Base-by-base conservation (phyloP, 768 basidiomycete species). In the Glaciozyma antarctica region DNA sequence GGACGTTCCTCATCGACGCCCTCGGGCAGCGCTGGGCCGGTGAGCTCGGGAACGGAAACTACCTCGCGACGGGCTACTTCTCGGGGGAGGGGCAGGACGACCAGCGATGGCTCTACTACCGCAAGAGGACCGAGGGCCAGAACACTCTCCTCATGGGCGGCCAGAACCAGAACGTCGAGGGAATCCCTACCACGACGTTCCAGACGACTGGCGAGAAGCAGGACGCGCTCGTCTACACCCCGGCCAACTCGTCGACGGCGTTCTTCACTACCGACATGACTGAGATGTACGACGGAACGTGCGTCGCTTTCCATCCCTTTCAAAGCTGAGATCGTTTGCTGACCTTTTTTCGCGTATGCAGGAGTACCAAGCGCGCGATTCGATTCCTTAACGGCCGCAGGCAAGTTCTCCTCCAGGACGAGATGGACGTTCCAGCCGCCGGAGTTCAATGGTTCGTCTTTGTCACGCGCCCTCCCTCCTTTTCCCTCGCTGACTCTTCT, bases 41-140 rank as follows among this genome's bases (percentile, higher is more conserved):
- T 65, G 94, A 97, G 73, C 83, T 91, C 54, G 94, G 95, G 7
- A 88, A 86, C 8, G 91, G 82, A 5, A 83, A 99, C 75, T 99
- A 99, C 76, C 76, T 82, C 45, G 80, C 90, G 3, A 74, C 61
- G 2, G 80, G 81, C 45, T 98, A 98, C 80, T 99, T 99, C 80
- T 79, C 76, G 38, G 83, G 76, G 63, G 90, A 89, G 69, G 75
- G 76, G 0, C 90, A 94, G 76, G 78, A 80, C 65, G 58, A 70
- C 9, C 24, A 61, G 9, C 82, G 94, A 61, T 98, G 92, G 93
- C 73, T 82, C 67, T 98, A 95, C 79, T 99, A 95, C 81, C 83
- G 93, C 75, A 98, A 93, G 81, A 84, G 86, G 78, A 95, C 94
- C 6, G 90, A 94, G 77, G 95, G 95, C 3, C 95, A 99, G 80